Base-by-base conservation (phyloP, 352 stramenopile species). In the Pythium coloratum region DNA sequence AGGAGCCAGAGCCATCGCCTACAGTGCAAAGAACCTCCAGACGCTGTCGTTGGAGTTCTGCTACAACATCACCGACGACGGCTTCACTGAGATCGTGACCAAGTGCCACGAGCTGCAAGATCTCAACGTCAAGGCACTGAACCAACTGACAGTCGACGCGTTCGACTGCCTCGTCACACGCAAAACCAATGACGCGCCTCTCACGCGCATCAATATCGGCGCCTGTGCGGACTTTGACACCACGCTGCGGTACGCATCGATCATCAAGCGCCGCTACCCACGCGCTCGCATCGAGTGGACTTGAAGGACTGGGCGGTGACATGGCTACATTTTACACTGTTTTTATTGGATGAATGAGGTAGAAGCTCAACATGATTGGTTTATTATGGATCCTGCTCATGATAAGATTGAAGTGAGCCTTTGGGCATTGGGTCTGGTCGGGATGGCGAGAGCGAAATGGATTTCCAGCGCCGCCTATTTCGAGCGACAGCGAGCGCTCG, bases 31-130 rank as follows among this genome's bases (percentile, higher is more conserved):
- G 4, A 67, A 66, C 12, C 66, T 97, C 3, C 61, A 78, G 51
- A 69, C 59, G n/a, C 65, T 97, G 7, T 91, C 90, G n/a, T 76
- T 97, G 28, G 77, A 90, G 36, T 97, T 96, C 74, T 97, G 89
- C 76, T 87, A 89, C 74, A 88, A 91, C 38, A 79, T 97, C 44
- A 96, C 88, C 0, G 88, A 95, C 63, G 66, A 68, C 0, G 88
- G 82, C 1, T 70, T 97, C 13, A 50, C 60, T 1, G 57, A 73
- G 10, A 67, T 98, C 44, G 74, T 81, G 20, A 58, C 47, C 3
- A 54, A 69, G n/a, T 94, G 89, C 62, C 62, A 69, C n/a, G 57
- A 69, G 2, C 71, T 98, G 34, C 61, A 82, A 44, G 64, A 88
- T 36, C 62, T 98, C 26, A 95, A 96, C 69, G 62, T 98, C 46